Percentiles rank a stretch among this genome's conserved stretches.
These are phyloP conservation scores for Drosera spatulata DNA, from an alignment of 179 eudicot species.

Conservation along the genomic window DNA sequence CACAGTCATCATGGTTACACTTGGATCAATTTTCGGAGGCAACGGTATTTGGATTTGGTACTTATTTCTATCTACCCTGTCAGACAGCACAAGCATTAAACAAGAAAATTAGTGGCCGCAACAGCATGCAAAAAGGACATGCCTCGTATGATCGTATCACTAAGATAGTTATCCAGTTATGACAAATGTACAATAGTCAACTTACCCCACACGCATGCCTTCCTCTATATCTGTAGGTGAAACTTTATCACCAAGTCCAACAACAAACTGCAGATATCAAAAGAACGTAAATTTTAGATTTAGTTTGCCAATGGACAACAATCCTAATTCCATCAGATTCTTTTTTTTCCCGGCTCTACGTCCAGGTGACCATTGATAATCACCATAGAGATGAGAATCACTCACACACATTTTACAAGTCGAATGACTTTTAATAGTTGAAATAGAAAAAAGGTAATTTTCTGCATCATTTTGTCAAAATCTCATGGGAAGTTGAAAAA, in stretches of 20 bases:
- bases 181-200: neutral
- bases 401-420: too few species aligned
- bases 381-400: too few species aligned
- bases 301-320: neutral
- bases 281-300: slow-evolving; percentile 9
- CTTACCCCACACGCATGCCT: slow-evolving; percentile 99
- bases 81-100: neutral
- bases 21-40: slow-evolving; percentile 96
- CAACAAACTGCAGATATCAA: slow-evolving; percentile 69
- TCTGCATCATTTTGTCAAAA: too few species aligned
- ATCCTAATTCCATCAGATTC: too few species aligned
- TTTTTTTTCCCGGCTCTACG: too few species aligned
- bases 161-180: neutral
- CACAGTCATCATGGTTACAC: slow-evolving; percentile 98
- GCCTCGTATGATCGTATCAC: neutral
- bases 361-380: too few species aligned
- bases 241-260: slow-evolving; percentile 96
- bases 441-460: too few species aligned
- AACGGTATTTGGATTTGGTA: slow-evolving; percentile 96
- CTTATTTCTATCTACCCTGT: slow-evolving; percentile 88
- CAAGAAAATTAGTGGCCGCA: neutral
- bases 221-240: slow-evolving; percentile 99
- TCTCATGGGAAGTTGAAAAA: too few species aligned
- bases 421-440: too few species aligned
- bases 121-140: neutral